Percentiles rank a stretch among this genome's conserved stretches.
phyloP scores from a whole-genome alignment of 371 early-diverging fungal genomes.

The Haplosporangium sp. region DNA sequence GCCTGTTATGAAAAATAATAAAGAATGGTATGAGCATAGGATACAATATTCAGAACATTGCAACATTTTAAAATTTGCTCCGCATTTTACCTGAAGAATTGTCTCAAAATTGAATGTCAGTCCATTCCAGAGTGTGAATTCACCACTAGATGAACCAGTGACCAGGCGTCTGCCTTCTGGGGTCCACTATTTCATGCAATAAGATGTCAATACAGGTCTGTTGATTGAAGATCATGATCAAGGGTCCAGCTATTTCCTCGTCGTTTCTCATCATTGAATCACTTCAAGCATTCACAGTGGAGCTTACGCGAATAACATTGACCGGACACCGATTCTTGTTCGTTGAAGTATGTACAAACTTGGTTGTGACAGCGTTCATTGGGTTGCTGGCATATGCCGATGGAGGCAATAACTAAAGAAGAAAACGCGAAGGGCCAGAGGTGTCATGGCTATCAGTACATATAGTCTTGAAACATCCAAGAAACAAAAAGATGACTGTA shows the following conservation, averaged over 20 bases:
- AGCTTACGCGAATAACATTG: constrained; percentile 91
- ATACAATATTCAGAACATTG: no score
- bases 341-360: constrained; percentile 96
- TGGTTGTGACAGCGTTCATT: constrained; percentile 86
- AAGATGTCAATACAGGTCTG: no score
- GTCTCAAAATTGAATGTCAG: constrained; percentile 99
- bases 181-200: constrained; percentile 94
- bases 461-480: neutral
- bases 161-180: constrained; percentile 99
- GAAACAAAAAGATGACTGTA: constrained; percentile 24
- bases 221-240: no score
- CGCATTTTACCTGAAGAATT: constrained; percentile 87
- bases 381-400: constrained; percentile 84
- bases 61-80: neutral
- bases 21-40: no score
- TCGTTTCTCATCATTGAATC: no score
- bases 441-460: constrained; percentile 3
- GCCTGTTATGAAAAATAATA: constrained; percentile 69
- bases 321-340: constrained; percentile 98
- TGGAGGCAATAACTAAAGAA: constrained; percentile 78
- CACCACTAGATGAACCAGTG: constrained; percentile 98
- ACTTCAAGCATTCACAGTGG: no score
- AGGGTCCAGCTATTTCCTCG: no score
- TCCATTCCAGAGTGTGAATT: constrained; percentile 99
- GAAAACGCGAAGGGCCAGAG: no score